Evolutionary conservation across 306 rosid species (phyloP).

Genomic region (Castanea crenata): DNA sequence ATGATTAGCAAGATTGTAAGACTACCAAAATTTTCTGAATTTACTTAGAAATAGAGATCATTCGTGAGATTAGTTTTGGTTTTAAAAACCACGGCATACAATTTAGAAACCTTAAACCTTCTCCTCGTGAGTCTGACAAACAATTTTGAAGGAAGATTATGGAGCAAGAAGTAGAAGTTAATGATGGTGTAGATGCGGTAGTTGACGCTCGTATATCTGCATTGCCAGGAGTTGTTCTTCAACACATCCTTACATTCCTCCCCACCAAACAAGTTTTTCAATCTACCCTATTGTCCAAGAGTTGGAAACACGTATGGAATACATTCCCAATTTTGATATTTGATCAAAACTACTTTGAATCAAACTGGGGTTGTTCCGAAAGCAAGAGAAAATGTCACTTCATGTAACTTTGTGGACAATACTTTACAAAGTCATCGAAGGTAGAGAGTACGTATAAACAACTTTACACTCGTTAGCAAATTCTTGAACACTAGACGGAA

Average conservation of each 20-base stretch:
- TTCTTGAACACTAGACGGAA: not conserved
- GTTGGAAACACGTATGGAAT: slow-evolving; percentile 25
- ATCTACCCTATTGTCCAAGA: slow-evolving; percentile 34
- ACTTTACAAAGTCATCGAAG: not conserved
- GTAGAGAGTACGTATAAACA: slow-evolving; percentile 16
- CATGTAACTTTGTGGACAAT: slow-evolving; percentile 18
- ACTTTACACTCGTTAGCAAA: slow-evolving; percentile 5
- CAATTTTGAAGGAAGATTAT: no score
- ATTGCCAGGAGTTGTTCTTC: slow-evolving; percentile 27
- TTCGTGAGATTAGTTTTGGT: no score
- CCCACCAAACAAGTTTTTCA: slow-evolving; percentile 29
- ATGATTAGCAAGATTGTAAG: no score
- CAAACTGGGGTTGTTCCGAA: not conserved
- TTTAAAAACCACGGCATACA: no score
- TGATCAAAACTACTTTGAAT: not conserved
- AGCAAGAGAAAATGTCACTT: not conserved
- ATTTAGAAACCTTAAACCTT: no score
- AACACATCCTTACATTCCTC: slow-evolving; percentile 27
- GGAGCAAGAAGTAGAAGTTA: slow-evolving; percentile 4
- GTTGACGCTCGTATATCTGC: slow-evolving; percentile 3
- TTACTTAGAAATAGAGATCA: no score
- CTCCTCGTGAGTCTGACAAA: no score
- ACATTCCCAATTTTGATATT: slow-evolving; percentile 27
- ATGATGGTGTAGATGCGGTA: no score
- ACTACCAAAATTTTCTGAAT: no score